phyloP scores from a whole-genome alignment of 2,329 filamentous ascomycete species.

The Mycosphaerella sp. region DNA sequence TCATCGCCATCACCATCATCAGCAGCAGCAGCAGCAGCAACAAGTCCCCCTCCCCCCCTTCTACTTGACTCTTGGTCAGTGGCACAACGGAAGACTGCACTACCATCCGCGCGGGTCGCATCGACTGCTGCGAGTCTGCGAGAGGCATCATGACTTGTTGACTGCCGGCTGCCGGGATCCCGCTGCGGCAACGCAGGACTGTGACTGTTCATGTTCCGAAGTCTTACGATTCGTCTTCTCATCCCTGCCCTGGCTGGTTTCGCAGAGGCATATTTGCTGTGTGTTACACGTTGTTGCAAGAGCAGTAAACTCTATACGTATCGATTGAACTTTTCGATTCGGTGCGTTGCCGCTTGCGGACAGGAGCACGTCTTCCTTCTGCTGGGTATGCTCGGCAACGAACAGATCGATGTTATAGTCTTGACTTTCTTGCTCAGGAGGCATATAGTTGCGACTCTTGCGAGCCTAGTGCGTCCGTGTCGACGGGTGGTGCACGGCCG shows the following conservation, averaged over 20 bases:
- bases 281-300: too few relatives aligned
- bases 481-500: slow-evolving; percentile 12
- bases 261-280: slow-evolving; percentile 3
- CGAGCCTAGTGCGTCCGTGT: slow-evolving; percentile 7
- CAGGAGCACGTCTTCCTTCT: background rate
- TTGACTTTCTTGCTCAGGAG: slow-evolving; percentile 1
- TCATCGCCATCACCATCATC: background rate
- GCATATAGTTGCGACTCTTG: slow-evolving; percentile 10
- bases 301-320: too few relatives aligned
- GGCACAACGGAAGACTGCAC: background rate
- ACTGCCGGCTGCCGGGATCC: slow-evolving; percentile 9
- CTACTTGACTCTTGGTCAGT: background rate
- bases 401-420: slow-evolving; percentile 7
- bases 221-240: slow-evolving; percentile 8
- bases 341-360: background rate
- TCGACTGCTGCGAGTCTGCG: background rate
- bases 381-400: background rate
- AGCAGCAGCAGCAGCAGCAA: too few relatives aligned
- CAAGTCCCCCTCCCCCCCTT: background rate
- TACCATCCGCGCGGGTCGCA: slow-evolving; percentile 8
- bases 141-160: slow-evolving; percentile 1
- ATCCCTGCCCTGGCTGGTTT: background rate
- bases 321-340: too few relatives aligned
- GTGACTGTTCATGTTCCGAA: background rate
- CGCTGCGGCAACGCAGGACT: background rate